Base-by-base conservation (phyloP, 2,329 filamentous ascomycete species). In the Aureobasidium sp. region DNA sequence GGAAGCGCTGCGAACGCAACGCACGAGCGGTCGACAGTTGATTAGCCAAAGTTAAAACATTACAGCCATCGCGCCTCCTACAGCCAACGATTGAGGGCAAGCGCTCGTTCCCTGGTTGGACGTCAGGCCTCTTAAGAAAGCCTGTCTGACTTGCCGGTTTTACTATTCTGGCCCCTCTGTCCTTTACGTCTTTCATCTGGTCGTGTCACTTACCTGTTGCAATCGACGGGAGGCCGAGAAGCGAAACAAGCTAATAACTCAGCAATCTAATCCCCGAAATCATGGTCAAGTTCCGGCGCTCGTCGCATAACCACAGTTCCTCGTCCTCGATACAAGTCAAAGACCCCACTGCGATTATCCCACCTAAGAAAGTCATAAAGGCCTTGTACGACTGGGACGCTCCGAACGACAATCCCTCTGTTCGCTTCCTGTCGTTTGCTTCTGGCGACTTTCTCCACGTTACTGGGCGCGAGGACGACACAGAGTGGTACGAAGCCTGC, bases 381-480 rank as follows among this genome's bases (percentile, higher is more conserved):
- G 94, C 94, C 34, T 87, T 97, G 63, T 96, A 96, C 81, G 90
- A 95, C 75, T 96, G 96, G 77, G 83, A 88, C 70, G 89, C 91
- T 63, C 83, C 88, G 70, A 64, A 66, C 58, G 65, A 64, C 47
- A 75, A 78, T 63, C 77, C 78, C 58, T 72, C 75, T 48, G 57
- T 50, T 15, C 57, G 45, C 34, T 79, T 96, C 78, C 81, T 99
- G 69, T 88, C 89, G 73, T 99, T 99, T 77, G 91, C 87, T 67
- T 89, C 91, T 73, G 94, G 94, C 71, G 94, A 99, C 75, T 99
- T 97, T 76, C 94, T 99, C 74, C 93, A 97, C 79, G 94, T 99
- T 66, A 93, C 97, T 74, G 91, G 90, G 70, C 88, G 93, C 74
- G 94, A 97, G 78, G 88, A 97, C 80, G 93, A 97, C 73, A 78